Evolutionary conservation across 2,329 filamentous ascomycete species (phyloP).

Genomic region (Lachnellula cervina): DNA sequence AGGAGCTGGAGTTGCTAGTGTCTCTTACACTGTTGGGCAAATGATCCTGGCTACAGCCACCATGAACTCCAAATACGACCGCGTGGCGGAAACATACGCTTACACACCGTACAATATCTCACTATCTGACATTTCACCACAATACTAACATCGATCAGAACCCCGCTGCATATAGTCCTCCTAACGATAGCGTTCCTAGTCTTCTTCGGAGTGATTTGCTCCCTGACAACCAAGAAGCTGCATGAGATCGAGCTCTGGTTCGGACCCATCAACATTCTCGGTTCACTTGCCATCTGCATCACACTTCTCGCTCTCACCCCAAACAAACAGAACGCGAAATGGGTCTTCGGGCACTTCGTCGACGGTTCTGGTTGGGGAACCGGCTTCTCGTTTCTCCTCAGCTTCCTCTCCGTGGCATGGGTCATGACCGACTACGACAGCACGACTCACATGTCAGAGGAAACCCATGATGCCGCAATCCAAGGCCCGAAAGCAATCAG

Average conservation of each 20-base stretch:
- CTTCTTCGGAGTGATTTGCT: slow-evolving; percentile 54
- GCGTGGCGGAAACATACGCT: slow-evolving; percentile 40
- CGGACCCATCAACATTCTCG: slow-evolving; percentile 59
- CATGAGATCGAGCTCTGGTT: slow-evolving; percentile 60
- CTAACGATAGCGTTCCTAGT: slow-evolving; percentile 52
- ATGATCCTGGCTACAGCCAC: slow-evolving; percentile 58
- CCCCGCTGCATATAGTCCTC: slow-evolving; percentile 52
- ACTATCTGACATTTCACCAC: background rate
- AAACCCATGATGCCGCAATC: slow-evolving; percentile 59
- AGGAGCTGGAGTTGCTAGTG: slow-evolving; percentile 56
- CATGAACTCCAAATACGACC: slow-evolving; percentile 53
- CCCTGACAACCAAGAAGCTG: slow-evolving; percentile 54
- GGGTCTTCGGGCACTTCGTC: slow-evolving; percentile 57
- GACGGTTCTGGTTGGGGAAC: slow-evolving; percentile 60
- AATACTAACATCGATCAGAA: slow-evolving; percentile 34
- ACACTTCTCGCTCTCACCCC: slow-evolving; percentile 53
- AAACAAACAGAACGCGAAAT: slow-evolving; percentile 51
- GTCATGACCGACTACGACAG: slow-evolving; percentile 68
- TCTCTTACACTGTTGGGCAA: slow-evolving; percentile 59
- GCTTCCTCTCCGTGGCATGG: slow-evolving; percentile 52
- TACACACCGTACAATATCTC: slow-evolving; percentile 49
- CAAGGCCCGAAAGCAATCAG: slow-evolving; percentile 56
- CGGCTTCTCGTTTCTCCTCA: slow-evolving; percentile 56
- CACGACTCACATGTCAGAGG: slow-evolving; percentile 64
- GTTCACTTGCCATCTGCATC: slow-evolving; percentile 56